These are phyloP conservation scores for Blastocystis sp. DNA, from an alignment of 352 stramenopile species.

Conservation along the genomic window DNA sequence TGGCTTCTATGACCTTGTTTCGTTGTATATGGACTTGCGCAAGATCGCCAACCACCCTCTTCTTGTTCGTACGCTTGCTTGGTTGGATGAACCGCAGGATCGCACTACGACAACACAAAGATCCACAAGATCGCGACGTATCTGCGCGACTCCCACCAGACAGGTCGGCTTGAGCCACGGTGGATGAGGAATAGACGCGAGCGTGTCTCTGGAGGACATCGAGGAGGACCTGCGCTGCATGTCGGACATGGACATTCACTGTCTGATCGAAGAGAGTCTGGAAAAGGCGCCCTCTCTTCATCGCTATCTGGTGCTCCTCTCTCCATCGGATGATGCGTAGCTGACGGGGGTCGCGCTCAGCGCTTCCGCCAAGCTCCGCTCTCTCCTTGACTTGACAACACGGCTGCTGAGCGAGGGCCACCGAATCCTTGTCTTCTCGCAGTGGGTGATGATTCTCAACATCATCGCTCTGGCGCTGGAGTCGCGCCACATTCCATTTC, in stretches of 20 bases:
- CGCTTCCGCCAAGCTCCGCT: conserved; percentile 7
- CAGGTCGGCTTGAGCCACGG: neutral
- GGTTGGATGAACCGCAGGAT: neutral
- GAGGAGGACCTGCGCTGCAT: neutral
- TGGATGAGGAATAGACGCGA: neutral
- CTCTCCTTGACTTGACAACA: neutral
- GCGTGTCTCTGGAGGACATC: neutral
- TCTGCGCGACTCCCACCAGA: neutral
- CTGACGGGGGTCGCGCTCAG: neutral
- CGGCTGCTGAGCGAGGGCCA: neutral
- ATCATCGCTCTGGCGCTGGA: conserved; percentile 16
- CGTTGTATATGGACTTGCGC: conserved; percentile 19
- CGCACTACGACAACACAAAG: neutral
- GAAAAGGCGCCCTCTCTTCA: conserved; percentile 1
- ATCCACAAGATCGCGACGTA: conserved; percentile 1
- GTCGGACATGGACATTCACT: conserved; percentile 50
- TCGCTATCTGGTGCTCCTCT: neutral
- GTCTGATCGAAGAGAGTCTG: neutral
- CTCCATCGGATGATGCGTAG: neutral
- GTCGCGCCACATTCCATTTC: neutral
- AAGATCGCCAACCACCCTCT: conserved; percentile 52
- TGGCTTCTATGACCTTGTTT: neutral
- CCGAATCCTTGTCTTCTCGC: conserved; percentile 26
- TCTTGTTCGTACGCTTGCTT: neutral
- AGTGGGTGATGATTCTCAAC: conserved; percentile 47